Evolutionary conservation across 1,284 basidiomycete genomes (phyloP).

Genomic region (Leccinum griseonigrum): DNA sequence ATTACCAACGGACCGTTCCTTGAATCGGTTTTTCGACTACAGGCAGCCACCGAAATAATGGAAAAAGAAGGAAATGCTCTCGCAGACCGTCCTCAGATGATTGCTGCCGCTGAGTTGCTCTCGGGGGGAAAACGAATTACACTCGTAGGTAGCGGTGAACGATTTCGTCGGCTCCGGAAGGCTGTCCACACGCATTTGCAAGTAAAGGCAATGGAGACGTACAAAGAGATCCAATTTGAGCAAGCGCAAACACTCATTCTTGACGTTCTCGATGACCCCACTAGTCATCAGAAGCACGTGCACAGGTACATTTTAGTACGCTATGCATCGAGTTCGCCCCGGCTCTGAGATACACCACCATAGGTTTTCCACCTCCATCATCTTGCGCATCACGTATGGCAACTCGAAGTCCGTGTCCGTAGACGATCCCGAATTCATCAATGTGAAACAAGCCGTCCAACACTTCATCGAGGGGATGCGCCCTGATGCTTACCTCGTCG

Average conservation of each 20-base stretch:
- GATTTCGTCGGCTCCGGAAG: constrained; percentile 31
- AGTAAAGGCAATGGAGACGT: constrained; percentile 32
- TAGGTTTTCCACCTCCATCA: constrained; percentile 62
- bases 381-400: constrained; percentile 66
- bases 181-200: constrained; percentile 42
- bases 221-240: constrained; percentile 36
- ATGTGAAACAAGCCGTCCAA: constrained; percentile 46
- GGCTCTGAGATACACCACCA: neutral
- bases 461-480: constrained; percentile 51
- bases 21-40: neutral
- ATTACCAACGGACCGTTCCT: neutral
- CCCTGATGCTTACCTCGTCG: constrained; percentile 58
- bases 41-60: constrained; percentile 38
- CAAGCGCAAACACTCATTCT: constrained; percentile 37
- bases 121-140: constrained; percentile 30
- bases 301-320: constrained; percentile 18
- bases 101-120: constrained; percentile 31
- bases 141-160: constrained; percentile 23
- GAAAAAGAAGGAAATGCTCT: constrained; percentile 36
- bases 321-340: neutral
- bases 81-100: constrained; percentile 33
- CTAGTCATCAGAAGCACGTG: constrained; percentile 33
- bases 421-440: constrained; percentile 54
- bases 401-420: constrained; percentile 47
- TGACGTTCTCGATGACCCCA: constrained; percentile 38